Base-by-base conservation (phyloP, 2,329 filamentous ascomycete genomes). In the Talaromyces sp. region DNA sequence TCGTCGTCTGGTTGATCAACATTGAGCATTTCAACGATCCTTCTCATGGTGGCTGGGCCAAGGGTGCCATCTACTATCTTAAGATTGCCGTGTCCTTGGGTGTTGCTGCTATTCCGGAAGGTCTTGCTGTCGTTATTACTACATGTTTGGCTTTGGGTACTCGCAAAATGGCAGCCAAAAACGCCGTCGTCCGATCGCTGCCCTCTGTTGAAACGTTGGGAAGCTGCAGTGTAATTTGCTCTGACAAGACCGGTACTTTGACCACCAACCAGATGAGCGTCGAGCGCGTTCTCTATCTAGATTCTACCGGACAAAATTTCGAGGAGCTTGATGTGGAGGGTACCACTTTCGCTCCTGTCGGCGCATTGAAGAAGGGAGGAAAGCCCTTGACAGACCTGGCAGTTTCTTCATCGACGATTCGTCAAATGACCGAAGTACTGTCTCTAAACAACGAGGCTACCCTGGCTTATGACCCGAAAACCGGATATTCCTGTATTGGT, bases 181-280 rank as follows among this genome's bases (percentile, higher is more conserved):
- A 98, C 73, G 95, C 95, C 7, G 93, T 99, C 40, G 96, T 99
- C 63, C 88, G 96, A 77, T 97, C 92, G 74, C 81, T 99, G 70
- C 95, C 95, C 21, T 99, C 95, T 1, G 95, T 99, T 59, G 95
- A 99, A 79, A 99, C 95, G 12, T 84, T 99, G 60, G 95, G 95
- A 74, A 99, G 95, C 84, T 99, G 95, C 85, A 99, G 95, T 72
- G 93, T 99, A 63, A 97, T 99, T 75, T 99, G 96, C 82, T 99
- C 96, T 3, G 95, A 99, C 83, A 99, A 99, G 83, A 99, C 95
- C 5, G 96, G 95, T 69, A 99, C 95, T 56, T 80, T 99, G 74
- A 99, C 95, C 11, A 99, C 95, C 44, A 99, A 99, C 80, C 93
- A 98, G 79, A 99, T 99, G 95, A 98, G 95, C 73, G 95, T 97